A percentile compares a stretch with the other conserved stretches of the same genome.
phyloP scores from a whole-genome alignment of 228 moss, liverwort and hornwort species.

The Sphagnum fallax region DNA sequence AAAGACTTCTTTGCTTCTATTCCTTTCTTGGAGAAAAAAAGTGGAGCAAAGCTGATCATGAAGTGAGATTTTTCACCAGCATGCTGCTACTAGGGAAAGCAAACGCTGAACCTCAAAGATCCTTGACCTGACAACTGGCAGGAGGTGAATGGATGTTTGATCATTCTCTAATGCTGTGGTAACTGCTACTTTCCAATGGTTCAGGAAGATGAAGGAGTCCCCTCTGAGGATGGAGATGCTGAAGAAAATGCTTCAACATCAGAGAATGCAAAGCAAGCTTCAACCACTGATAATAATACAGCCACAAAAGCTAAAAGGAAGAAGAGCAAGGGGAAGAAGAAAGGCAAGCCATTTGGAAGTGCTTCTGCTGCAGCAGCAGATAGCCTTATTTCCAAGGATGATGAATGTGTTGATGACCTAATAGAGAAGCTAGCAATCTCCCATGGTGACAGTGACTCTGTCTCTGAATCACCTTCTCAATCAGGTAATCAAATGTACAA shows the following conservation, averaged over 20 bases:
- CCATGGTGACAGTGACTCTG: constrained; percentile 36
- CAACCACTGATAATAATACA: constrained; percentile 17
- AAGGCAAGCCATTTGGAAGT: constrained; percentile 39
- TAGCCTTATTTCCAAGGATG: constrained; percentile 21
- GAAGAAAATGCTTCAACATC: constrained; percentile 27
- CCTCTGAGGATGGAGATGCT: constrained; percentile 33
- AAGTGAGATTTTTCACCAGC: too few relatives aligned
- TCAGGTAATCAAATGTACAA: constrained; percentile 18
- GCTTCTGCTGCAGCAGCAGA: constrained; percentile 6
- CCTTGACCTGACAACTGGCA: too few relatives aligned
- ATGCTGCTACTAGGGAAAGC: too few relatives aligned
- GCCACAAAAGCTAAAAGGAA: constrained; percentile 49
- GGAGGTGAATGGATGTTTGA: too few relatives aligned
- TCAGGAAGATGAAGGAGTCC: constrained; percentile 34
- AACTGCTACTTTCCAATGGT: constrained; percentile 1
- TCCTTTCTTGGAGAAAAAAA: too few relatives aligned
- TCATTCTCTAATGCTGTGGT: too few relatives aligned
- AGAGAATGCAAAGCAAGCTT: constrained; percentile 27
- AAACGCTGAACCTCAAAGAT: too few relatives aligned
- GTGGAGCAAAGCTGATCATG: too few relatives aligned
- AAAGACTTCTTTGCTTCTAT: too few relatives aligned
- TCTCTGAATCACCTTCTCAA: constrained; percentile 24
- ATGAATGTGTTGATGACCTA: constrained; percentile 66
- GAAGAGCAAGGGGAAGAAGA: constrained; percentile 73
- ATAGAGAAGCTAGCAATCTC: constrained; percentile 49